A percentile compares a stretch with the other conserved stretches of the same genome.
Conservation (phyloP, 2,329 filamentous ascomycete genomes). For the Ophiostoma himal-ulmi region DNA sequence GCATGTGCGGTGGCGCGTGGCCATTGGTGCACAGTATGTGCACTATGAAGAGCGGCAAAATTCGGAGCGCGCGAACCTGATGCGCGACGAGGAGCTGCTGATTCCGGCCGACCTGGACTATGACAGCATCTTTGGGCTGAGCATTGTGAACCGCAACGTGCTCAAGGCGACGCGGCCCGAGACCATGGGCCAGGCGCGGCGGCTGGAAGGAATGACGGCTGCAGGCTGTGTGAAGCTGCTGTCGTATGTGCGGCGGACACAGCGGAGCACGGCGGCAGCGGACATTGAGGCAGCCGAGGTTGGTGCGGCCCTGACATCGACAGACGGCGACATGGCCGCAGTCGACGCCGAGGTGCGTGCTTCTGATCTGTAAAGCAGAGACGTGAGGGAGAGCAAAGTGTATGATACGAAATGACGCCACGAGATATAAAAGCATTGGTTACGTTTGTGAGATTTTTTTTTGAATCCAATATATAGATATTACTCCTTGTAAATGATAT, state of each 20-base stretch:
- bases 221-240: constrained; percentile 56
- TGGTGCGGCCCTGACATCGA: constrained; percentile 18
- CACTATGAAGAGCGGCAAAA: constrained; percentile 76
- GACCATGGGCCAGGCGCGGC: constrained; percentile 78
- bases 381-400: not conserved
- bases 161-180: constrained; percentile 69
- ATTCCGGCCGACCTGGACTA: constrained; percentile 76
- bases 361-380: constrained; percentile 32
- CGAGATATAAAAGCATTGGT: constrained; percentile 13
- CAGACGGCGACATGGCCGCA: constrained; percentile 36
- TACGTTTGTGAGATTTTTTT: not conserved
- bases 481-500: not conserved
- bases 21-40: constrained; percentile 78
- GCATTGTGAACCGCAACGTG: constrained; percentile 68
- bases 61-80: constrained; percentile 59
- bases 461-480: not conserved
- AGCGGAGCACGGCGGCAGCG: not conserved
- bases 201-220: constrained; percentile 74
- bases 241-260: constrained; percentile 48
- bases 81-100: constrained; percentile 67
- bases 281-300: constrained; percentile 20
- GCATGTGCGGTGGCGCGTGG: constrained; percentile 61
- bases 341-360: constrained; percentile 39
- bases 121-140: constrained; percentile 63
- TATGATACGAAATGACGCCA: constrained; percentile 10